These are phyloP conservation scores for Usnea hakonensis DNA, from an alignment of 495 filamentous ascomycete genomes.

Conservation along the genomic window DNA sequence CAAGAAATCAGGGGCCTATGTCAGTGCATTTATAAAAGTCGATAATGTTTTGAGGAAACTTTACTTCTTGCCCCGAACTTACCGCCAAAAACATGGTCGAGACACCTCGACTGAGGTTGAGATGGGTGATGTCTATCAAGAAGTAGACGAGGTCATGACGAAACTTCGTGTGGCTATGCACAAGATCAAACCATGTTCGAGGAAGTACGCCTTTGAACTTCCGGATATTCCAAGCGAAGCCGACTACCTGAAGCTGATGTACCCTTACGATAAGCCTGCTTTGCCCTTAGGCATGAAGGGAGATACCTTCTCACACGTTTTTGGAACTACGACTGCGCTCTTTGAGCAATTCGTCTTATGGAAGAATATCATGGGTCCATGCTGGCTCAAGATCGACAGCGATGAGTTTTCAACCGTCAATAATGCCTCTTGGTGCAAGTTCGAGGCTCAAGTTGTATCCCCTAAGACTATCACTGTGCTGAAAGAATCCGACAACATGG, in stretches of 20 bases:
- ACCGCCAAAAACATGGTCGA: constrained; percentile 53
- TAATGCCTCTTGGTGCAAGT: constrained; percentile 94
- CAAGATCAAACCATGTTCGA: constrained; percentile 82
- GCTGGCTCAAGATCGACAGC: constrained; percentile 85
- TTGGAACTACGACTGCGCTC: constrained; percentile 85
- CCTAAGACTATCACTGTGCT: constrained; percentile 64
- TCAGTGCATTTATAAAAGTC: constrained; percentile 92
- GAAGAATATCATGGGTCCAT: constrained; percentile 97
- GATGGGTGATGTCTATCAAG: constrained; percentile 83
- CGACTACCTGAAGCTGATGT: constrained; percentile 88
- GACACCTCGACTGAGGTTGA: constrained; percentile 73
- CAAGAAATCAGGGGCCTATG: constrained; percentile 67
- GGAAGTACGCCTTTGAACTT: constrained; percentile 95
- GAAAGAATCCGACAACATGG: constrained; percentile 66
- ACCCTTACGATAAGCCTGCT: constrained; percentile 73
- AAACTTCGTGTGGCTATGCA: constrained; percentile 74
- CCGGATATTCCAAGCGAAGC: constrained; percentile 77
- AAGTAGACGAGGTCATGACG: constrained; percentile 79
- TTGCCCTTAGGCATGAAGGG: constrained; percentile 65
- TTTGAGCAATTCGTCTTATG: constrained; percentile 98
- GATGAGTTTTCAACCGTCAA: constrained; percentile 76
- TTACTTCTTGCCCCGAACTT: constrained; percentile 80
- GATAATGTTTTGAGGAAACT: constrained; percentile 92
- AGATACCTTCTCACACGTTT: constrained; percentile 90
- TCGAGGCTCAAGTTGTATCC: constrained; percentile 73